These are phyloP conservation scores for Guyanaporus albipodus DNA, from an alignment of 768 basidiomycete species.

Conservation along the genomic window DNA sequence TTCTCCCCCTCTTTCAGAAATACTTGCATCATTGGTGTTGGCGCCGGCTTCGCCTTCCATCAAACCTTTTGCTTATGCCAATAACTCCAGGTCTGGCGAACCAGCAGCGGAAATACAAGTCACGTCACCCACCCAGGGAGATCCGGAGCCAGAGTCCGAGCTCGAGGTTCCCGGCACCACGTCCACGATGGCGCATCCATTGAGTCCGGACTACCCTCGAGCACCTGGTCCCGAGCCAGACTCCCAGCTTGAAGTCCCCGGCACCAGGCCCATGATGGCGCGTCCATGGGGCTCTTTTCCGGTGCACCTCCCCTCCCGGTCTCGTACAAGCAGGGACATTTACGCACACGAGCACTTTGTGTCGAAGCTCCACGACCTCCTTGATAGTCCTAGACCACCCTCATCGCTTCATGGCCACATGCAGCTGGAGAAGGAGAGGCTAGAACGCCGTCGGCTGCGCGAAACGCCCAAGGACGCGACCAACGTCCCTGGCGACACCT, in stretches of 20 bases:
- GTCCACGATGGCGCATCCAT: slow-evolving; percentile 14
- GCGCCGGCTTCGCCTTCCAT: slow-evolving; percentile 28
- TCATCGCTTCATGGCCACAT: slow-evolving; percentile 40
- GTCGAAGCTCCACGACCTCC: slow-evolving; percentile 44
- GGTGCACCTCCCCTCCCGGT: slow-evolving; percentile 30
- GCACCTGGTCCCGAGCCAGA: slow-evolving; percentile 17
- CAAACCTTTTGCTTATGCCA: slow-evolving; percentile 25
- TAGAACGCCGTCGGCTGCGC: slow-evolving; percentile 29
- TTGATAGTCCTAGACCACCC: slow-evolving; percentile 39
- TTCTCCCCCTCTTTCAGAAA: slow-evolving; percentile 31
- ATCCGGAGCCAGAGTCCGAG: slow-evolving; percentile 24
- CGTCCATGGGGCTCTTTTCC: no score
- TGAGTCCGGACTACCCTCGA: slow-evolving; percentile 27
- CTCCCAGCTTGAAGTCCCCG: no score
- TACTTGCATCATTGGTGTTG: slow-evolving; percentile 23
- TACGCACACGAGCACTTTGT: slow-evolving; percentile 29
- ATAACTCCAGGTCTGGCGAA: slow-evolving; percentile 28
- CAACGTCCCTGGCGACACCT: slow-evolving; percentile 20
- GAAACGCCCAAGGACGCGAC: slow-evolving; percentile 26
- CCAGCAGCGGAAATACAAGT: slow-evolving; percentile 14
- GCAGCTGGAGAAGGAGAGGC: slow-evolving; percentile 45
- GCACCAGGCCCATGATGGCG: no score
- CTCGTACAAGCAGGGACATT: slow-evolving; percentile 13
- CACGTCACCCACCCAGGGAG: slow-evolving; percentile 21
- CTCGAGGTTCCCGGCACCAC: slow-evolving; percentile 15